phyloP scores from a whole-genome alignment of 306 rosid species.

The Ammopiptanthus mongolicus region DNA sequence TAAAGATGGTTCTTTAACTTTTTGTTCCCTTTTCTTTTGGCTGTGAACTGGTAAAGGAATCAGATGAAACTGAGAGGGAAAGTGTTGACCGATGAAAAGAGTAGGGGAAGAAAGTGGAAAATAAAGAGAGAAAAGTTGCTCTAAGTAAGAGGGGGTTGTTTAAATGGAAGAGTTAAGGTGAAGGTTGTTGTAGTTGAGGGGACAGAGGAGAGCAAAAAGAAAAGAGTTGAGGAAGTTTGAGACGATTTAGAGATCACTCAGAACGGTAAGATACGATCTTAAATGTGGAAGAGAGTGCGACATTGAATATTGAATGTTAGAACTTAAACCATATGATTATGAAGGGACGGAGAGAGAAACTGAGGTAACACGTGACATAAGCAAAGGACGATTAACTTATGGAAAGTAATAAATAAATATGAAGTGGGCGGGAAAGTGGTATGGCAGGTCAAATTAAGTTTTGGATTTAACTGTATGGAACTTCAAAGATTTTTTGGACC shows the following conservation, averaged over 20 bases:
- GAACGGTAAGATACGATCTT: slow-evolving; percentile 1
- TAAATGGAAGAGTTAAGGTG: neutral
- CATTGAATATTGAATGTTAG: slow-evolving; percentile 18
- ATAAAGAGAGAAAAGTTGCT: neutral
- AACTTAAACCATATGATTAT: slow-evolving; percentile 11
- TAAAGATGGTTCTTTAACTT: slow-evolving; percentile 6
- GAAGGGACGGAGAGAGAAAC: slow-evolving; percentile 21
- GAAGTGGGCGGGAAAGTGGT: too few relatives aligned
- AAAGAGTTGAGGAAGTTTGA: neutral
- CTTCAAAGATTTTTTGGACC: too few relatives aligned
- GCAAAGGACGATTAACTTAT: too few relatives aligned
- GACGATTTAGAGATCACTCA: neutral
- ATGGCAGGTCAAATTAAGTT: too few relatives aligned
- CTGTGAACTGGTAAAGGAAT: too few relatives aligned
- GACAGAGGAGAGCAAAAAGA: neutral
- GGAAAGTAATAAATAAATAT: too few relatives aligned
- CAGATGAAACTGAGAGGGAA: slow-evolving; percentile 37
- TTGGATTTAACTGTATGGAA: too few relatives aligned
- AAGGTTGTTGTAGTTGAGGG: neutral
- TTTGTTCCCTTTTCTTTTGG: neutral
- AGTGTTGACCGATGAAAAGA: slow-evolving; percentile 25
- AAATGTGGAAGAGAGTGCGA: slow-evolving; percentile 11
- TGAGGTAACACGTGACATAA: too few relatives aligned
- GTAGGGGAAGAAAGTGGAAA: neutral
- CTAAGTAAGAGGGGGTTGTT: neutral